Conservation (phyloP, 176 grass and related monocot species). For the Carex littledalei region DNA sequence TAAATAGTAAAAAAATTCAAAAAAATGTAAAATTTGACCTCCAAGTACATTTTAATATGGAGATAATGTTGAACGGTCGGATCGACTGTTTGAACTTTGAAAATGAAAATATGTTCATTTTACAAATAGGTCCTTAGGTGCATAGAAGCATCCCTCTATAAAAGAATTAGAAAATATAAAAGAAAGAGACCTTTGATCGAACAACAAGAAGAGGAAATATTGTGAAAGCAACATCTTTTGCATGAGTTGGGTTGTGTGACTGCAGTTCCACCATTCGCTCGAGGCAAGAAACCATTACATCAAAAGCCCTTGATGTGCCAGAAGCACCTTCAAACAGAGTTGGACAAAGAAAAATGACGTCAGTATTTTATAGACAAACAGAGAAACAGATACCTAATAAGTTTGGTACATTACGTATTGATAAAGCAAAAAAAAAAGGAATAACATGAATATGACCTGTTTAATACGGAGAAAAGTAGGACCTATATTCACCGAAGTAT, state of each 20-base stretch:
- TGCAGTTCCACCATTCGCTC: constrained; percentile 59
- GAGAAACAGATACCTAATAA: not conserved
- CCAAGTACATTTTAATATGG: no score
- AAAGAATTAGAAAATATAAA: not conserved
- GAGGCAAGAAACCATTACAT: constrained; percentile 80
- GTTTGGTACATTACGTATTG: not conserved
- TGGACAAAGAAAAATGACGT: not conserved
- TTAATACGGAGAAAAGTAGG: not conserved
- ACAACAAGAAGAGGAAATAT: constrained; percentile 78
- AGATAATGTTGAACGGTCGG: no score
- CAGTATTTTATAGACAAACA: not conserved
- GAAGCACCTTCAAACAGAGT: constrained; percentile 48
- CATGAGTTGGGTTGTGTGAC: constrained; percentile 38
- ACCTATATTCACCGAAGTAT: not conserved
- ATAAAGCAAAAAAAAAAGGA: not conserved
- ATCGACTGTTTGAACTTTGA: no score
- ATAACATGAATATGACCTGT: not conserved
- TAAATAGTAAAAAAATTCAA: no score
- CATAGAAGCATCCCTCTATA: no score
- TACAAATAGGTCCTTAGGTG: no score
- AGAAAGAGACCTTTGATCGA: constrained; percentile 54
- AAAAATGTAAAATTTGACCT: no score
- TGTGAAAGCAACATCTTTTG: constrained; percentile 55
- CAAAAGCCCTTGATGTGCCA: constrained; percentile 60
- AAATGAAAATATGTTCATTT: no score